Base-by-base conservation (phyloP, 805 yeast genomes). In the Isabelozyma gotoi region DNA sequence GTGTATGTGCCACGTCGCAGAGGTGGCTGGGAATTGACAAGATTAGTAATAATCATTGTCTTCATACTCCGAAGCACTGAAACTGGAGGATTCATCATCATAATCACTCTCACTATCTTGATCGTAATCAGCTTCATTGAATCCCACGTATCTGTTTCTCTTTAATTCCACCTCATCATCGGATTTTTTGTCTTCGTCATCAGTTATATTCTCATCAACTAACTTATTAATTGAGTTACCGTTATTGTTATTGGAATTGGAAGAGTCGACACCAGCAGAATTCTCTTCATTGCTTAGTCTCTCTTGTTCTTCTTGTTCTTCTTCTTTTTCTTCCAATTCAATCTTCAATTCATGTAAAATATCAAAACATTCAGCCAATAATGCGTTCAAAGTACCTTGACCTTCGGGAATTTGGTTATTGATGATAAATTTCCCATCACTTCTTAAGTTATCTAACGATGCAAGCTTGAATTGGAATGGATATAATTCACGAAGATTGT, bases 381-480 rank as follows among this genome's bases (percentile, higher is more conserved):
- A 68, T 1, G 96, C 96, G 62, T 83, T 90, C 49, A 94, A 73
- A n/a, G 96, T 82, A 5, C 97, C 99, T 66, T 94, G 99, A 10
- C 99, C 99, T 62, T 94, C 98, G 2, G 99, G 99, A 35, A 94
- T 85, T 50, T 88, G 87, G 40, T 82, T 88, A 48, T 87, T 88
- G 37, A 89, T 85, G 58, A 86, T 81, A 57, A 94, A 94, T 69
- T 88, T 92, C 6, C 99, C 99, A 61, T 94, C 98, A 11, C 70
- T 76, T 58, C 97, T 80, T 58, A 85, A 60, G 57, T 90, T 87
- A 62, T 94, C 99, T 46, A 94, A 75, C 12, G 94, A 84, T 2
- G 95, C 94, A 43, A 94, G 74, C 67, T 94, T 94, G 82, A 94
- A 81, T 66, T 94, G 98, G 62, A 88, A 94, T 5, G 99, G 99